Evolutionary conservation across 2,329 filamentous ascomycete genomes (phyloP).

Genomic region (Elsinoe australis): DNA sequence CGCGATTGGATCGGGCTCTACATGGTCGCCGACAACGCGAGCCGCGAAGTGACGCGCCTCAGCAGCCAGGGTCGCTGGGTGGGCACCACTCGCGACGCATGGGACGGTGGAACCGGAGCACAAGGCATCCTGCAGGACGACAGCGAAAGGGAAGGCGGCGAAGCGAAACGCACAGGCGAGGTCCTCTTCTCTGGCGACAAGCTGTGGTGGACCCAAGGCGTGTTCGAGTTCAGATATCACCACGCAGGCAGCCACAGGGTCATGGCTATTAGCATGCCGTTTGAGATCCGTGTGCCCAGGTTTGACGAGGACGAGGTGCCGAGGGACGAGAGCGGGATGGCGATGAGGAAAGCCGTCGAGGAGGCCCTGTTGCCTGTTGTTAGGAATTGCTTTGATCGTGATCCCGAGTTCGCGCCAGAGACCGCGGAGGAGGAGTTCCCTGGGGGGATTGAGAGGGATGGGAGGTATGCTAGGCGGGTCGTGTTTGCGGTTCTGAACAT

Average conservation of each 20-base stretch:
- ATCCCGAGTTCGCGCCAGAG: conserved; percentile 81
- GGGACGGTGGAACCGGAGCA: conserved; percentile 67
- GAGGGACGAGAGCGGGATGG: conserved; percentile 48
- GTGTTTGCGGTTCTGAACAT: conserved; percentile 94
- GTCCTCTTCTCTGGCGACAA: conserved; percentile 87
- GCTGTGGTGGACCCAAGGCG: conserved; percentile 92
- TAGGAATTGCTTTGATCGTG: conserved; percentile 84
- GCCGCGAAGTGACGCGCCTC: conserved; percentile 73
- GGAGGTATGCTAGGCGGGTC: conserved; percentile 80
- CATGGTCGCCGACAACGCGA: conserved; percentile 88
- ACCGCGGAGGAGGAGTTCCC: conserved; percentile 77
- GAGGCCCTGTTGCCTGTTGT: conserved; percentile 71
- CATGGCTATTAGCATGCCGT: conserved; percentile 88
- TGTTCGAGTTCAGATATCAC: conserved; percentile 96
- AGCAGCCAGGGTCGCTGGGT: conserved; percentile 85
- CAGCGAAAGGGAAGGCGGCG: conserved; percentile 40
- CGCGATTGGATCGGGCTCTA: conserved; percentile 96
- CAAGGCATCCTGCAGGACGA: conserved; percentile 67
- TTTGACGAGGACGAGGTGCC: conserved; percentile 69
- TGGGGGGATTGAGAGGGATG: conserved; percentile 72
- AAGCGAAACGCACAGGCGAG: conserved; percentile 62
- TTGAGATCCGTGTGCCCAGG: conserved; percentile 75
- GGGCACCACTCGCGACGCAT: conserved; percentile 67
- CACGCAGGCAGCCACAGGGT: conserved; percentile 87
- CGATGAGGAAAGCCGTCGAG: conserved; percentile 63